Conservation (phyloP, 192 early-diverging fungal genomes). For the Podila epicladia region DNA sequence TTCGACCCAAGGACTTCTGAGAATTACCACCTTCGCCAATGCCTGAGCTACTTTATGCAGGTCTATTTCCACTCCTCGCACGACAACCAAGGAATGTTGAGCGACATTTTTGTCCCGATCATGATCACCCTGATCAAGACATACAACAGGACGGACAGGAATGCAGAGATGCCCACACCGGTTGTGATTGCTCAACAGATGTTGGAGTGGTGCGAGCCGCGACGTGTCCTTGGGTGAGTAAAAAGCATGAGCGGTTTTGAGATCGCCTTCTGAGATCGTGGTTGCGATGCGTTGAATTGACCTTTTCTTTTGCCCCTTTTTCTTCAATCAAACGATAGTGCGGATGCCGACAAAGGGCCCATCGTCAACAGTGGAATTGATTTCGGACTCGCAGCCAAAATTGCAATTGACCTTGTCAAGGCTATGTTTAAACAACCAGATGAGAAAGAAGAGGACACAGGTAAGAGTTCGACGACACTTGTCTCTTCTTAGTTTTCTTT, state of each 20-base stretch:
- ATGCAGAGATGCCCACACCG: constrained; percentile 62
- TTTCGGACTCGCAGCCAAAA: constrained; percentile 58
- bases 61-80: constrained; percentile 81
- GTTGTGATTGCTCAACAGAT: constrained; percentile 77
- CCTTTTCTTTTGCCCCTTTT: not conserved
- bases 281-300: not conserved
- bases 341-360: constrained; percentile 38
- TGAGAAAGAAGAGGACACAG: constrained; percentile 27
- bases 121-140: constrained; percentile 20
- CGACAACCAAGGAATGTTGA: constrained; percentile 76
- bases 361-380: constrained; percentile 40
- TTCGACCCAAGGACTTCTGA: constrained; percentile 75
- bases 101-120: constrained; percentile 57
- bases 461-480: not conserved
- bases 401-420: constrained; percentile 77
- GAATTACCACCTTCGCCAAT: constrained; percentile 82
- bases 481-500: not conserved
- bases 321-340: constrained; percentile 15
- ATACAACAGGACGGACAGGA: constrained; percentile 11
- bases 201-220: constrained; percentile 81
- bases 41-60: constrained; percentile 91
- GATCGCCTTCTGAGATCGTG: too few species aligned
- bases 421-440: constrained; percentile 48
- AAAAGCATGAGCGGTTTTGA: not conserved
- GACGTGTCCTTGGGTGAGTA: constrained; percentile 69